Evolutionary conservation across 345 rosid species (phyloP).

Genomic region (Brassica carinata): DNA sequence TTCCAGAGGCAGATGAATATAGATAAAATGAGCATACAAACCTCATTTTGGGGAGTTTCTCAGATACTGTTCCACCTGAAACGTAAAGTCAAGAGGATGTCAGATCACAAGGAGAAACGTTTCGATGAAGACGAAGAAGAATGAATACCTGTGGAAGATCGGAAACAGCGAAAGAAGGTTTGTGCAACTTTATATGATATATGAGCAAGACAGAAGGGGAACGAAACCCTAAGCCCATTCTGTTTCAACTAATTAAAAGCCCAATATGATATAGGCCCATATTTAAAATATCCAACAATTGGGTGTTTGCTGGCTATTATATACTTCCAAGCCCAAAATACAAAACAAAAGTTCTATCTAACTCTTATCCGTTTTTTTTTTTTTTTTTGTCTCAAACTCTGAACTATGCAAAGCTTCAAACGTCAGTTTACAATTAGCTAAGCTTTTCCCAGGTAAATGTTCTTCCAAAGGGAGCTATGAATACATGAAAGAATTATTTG

Average conservation of each 20-base stretch:
- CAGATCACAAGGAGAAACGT: not conserved
- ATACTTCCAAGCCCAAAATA: not conserved
- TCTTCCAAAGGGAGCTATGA: not conserved
- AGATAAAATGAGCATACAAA: not conserved
- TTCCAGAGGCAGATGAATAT: not conserved
- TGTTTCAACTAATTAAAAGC: not conserved
- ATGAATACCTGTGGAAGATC: not conserved
- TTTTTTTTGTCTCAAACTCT: not conserved
- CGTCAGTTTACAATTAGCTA: not conserved
- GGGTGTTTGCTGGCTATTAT: not conserved
- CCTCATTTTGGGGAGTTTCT: conserved; percentile 33
- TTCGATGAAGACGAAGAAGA: not conserved
- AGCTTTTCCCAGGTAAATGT: not conserved
- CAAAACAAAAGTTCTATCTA: not conserved
- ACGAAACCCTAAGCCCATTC: conserved; percentile 13
- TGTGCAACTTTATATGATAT: not conserved
- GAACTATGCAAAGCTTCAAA: not conserved
- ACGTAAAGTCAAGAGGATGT: not conserved
- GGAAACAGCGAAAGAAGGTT: not conserved
- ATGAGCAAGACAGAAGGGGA: not conserved
- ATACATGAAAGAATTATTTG: not conserved
- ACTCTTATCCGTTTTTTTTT: too few relatives aligned
- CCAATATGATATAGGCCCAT: conserved; percentile 3
- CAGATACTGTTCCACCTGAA: not conserved
- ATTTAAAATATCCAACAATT: not conserved